phyloP scores from a whole-genome alignment of 1,284 basidiomycete genomes.

The Porogramme epimiltina region DNA sequence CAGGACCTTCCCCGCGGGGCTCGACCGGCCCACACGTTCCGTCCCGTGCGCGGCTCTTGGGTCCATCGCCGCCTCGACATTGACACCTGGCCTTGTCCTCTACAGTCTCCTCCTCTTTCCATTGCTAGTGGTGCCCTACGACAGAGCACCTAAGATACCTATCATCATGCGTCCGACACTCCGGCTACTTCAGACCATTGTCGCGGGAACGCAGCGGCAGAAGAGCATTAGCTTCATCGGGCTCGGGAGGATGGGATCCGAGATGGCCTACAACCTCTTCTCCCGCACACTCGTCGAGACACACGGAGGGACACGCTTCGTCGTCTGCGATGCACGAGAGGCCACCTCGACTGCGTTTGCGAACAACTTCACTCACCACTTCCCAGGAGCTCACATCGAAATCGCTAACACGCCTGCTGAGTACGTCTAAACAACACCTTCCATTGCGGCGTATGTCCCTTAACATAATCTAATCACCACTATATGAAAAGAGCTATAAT shows the following conservation, averaged over 20 bases:
- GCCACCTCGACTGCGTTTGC: slow-evolving; percentile 60
- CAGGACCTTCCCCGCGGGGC: slow-evolving; percentile 23
- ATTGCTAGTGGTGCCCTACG: background rate
- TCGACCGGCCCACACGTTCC: too few species aligned
- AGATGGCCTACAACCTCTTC: slow-evolving; percentile 86
- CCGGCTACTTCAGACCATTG: slow-evolving; percentile 26
- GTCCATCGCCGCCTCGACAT: too few species aligned
- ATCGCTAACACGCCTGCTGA: slow-evolving; percentile 66
- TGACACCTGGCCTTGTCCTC: too few species aligned
- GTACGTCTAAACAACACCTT: too few species aligned
- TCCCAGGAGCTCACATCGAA: slow-evolving; percentile 57
- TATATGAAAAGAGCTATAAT: slow-evolving; percentile 52
- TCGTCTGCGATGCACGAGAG: slow-evolving; percentile 78
- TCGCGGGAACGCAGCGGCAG: slow-evolving; percentile 36
- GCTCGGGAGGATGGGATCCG: slow-evolving; percentile 80
- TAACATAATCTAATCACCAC: background rate
- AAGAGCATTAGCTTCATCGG: slow-evolving; percentile 77
- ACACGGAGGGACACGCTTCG: slow-evolving; percentile 51
- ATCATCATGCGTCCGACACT: slow-evolving; percentile 26
- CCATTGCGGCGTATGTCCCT: background rate
- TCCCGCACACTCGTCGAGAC: slow-evolving; percentile 58
- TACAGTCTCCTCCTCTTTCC: background rate
- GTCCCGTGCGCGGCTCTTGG: too few species aligned
- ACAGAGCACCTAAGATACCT: too few species aligned
- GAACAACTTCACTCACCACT: slow-evolving; percentile 52